Base-by-base conservation (phyloP, 1,284 basidiomycete genomes). In the Tilletia caries region DNA sequence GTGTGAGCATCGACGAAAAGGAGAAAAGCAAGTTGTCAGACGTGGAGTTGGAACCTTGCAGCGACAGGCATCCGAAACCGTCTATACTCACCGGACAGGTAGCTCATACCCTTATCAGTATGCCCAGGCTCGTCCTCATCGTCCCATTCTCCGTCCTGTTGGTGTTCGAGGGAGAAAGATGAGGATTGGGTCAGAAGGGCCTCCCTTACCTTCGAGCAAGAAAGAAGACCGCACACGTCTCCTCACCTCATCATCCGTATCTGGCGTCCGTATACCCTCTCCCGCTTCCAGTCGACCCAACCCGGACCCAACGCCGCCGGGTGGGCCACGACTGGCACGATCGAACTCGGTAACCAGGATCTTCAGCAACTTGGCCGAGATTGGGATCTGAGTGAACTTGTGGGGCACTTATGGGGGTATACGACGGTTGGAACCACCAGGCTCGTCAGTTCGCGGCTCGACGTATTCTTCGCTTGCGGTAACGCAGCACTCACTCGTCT, bases 301-400 rank as follows among this genome's bases (percentile, higher is more conserved):
- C 8, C 32, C 58, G 3, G 67, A 50, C 37, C 65, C 73, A 1
- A 34, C 62, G 34, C 54, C 68, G 33, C 67, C 64, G 20, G 72
- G 72, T 29, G 72, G 67, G 85, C 86, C 33, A 79, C 79, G 50
- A 86, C 86, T 50, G 3, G 83, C 75, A 27, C 75, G 74, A 70
- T 91, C 90, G 23, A 95, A 86, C 74, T 97, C 94, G 70, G 90
- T 89, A 58, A 97, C 82, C 23, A 98, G 86, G 23, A 97, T 86
- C 83, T 98, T 97, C 83, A 98, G 86, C 1, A 90, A 91, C 84
- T 97, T 97, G 70, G 93, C 89, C 0, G 90, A 91, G 88, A 98
- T 95, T 0, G 91, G 87, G 54, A 96, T 89, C 50, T 87, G 87
- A 1, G 91, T 91, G 83, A 92, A 98, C 83, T 93, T 89, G 71